Percentiles rank a stretch among this genome's conserved stretches.
These are phyloP conservation scores for Phytophthora litchii DNA, from an alignment of 352 stramenopile species.

Conservation along the genomic window DNA sequence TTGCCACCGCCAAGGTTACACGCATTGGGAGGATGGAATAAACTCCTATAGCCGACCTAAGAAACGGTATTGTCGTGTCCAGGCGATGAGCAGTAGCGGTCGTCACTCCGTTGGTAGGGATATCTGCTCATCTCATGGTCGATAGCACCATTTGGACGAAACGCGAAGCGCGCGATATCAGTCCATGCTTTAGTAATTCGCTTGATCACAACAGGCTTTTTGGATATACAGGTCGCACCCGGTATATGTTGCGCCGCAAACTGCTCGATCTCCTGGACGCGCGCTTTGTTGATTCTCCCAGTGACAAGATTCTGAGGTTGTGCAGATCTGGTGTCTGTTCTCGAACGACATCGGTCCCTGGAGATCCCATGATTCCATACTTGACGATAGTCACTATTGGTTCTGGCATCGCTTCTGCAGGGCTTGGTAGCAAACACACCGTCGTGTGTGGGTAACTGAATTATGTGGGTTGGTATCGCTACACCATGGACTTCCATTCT, in stretches of 20 bases:
- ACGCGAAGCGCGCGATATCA: conserved; percentile 17
- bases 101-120: neutral
- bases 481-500: neutral
- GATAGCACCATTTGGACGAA: conserved; percentile 2
- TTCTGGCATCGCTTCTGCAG: neutral
- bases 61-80: neutral
- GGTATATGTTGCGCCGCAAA: conserved; percentile 2
- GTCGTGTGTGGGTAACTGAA: neutral
- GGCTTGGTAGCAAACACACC: neutral
- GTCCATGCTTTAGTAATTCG: conserved; percentile 10
- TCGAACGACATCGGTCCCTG: neutral
- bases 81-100: neutral
- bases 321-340: neutral
- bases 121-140: neutral
- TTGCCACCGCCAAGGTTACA: too few species aligned
- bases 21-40: too few species aligned
- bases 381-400: neutral
- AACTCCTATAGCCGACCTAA: neutral
- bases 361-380: neutral
- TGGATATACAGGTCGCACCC: neutral
- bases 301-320: neutral
- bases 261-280: conserved; percentile 7
- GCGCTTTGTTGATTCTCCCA: conserved; percentile 8
- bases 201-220: conserved; percentile 12
- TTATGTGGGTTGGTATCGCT: neutral